Base-by-base conservation (phyloP, 208 protist genomes). In the Sergeia podlipaevii region DNA sequence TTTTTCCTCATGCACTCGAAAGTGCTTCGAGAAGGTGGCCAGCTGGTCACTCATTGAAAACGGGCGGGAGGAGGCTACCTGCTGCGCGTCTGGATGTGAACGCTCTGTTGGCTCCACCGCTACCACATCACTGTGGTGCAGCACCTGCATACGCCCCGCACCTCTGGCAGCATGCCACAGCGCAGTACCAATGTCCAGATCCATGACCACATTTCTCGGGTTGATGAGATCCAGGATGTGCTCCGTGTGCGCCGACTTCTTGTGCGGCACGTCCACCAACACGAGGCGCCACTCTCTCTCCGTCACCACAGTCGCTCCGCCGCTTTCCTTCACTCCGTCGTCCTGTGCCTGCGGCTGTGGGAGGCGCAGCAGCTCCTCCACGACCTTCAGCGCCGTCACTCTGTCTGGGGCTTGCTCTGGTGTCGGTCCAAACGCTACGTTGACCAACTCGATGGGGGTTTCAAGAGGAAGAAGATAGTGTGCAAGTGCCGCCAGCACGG, bases 151-250 rank as follows among this genome's bases (percentile, higher is more conserved):
- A 34, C 84, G 80, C 2, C 90, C 90, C 8, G 64, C 62, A 4
- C 80, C 90, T 3, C 86, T 72, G 4, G 94, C 80, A 8, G 93
- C 95, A 67, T 97, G 83, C 94, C 95, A 98, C 7, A 98, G 70
- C 37, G 94, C 96, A 0, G 86, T 89, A 45, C 90, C 96, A 55
- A 98, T 98, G 71, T 97, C 97, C 23, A 97, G 54, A 59, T 98
- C 97, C 89, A 98, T 98, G 2, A 98, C 85, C 23, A 90, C 96
- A 55, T 72, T 43, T 27, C 76, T 51, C 18, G 97, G 97, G 36
- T 48, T 63, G 11, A 97, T 61, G 13, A 97, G 64, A 26, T 70
- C 62, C 15, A 75, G 70, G 15, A 98, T 70, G 42, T 70, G 66
- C 27, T 61, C 30, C 3, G 69, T 79, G 33, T 70, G 41, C 23